Base-by-base conservation (phyloP, 495 filamentous ascomycete genomes). In the Penicillium tannophilum region DNA sequence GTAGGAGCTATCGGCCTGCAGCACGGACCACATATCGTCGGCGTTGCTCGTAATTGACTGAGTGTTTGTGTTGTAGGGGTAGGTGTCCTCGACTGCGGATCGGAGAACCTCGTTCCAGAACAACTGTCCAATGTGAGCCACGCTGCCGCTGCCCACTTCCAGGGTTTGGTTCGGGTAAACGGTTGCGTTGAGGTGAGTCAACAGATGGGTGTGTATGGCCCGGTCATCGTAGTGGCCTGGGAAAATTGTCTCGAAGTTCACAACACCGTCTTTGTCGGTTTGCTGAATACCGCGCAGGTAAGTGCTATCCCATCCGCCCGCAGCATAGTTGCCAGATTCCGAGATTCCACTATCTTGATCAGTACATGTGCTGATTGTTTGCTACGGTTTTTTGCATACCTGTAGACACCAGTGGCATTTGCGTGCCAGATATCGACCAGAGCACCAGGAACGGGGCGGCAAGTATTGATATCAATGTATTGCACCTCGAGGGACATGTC, bases 61-160 rank as follows among this genome's bases (percentile, higher is more conserved):
- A 0, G 72, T 82, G 76, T 88, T 88, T 48, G 71, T 75, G 54
- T 52, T 79, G 63, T 89, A 89, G 0, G 82, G 82, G 51, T 70
- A 72, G 10, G 73, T 79, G n/a, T 72, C 66, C 62, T 86, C 82
- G 41, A 89, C 83, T 35, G 76, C 77, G 11, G 61, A 68, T 59
- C 83, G 79, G 19, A 88, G 78, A 31, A 73, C 76, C 63, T 88
- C 79, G 53, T 83, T 82, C 70, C 82, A 90, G 80, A 85, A 89
- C 14, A 88, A 60, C 67, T 89, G 85, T 41, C 72, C 72, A 44
- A 72, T 75, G 47, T 75, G 71, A 4, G 69, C 65, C 35, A 75
- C 59, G 42, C 67, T 73, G 53, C 72, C 72, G 41, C 65, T 72
- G 46, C 63, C 72, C 14, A 56, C 85, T 73, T 77, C 67, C 31